Percentiles rank a stretch among this genome's conserved stretches.
Conservation (phyloP, 2,329 filamentous ascomycete species). For the Fusarium phyllophilum region DNA sequence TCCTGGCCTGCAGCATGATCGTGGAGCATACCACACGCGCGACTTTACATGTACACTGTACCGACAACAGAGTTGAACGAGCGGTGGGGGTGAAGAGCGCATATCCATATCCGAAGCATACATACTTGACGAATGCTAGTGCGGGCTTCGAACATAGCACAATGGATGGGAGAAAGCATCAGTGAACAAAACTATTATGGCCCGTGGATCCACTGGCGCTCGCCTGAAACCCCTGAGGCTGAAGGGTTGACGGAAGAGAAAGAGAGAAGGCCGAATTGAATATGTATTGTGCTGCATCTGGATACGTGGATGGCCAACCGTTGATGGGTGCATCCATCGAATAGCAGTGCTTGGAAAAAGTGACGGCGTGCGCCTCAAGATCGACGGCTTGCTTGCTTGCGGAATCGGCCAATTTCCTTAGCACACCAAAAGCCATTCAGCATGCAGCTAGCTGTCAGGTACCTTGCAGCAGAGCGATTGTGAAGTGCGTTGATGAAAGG, state of each 20-base stretch:
- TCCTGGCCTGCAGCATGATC: constrained; percentile 12
- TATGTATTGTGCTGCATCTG: constrained; percentile 1
- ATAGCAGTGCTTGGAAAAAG: constrained; percentile 20
- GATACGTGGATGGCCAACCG: constrained; percentile 12
- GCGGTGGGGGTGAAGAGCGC: constrained; percentile 22
- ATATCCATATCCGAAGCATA: constrained; percentile 19
- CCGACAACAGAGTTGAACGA: constrained; percentile 10
- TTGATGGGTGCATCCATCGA: constrained; percentile 30
- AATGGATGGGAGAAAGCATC: neutral
- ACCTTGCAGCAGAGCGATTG: constrained; percentile 1
- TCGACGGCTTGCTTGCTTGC: constrained; percentile 28
- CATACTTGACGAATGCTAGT: constrained; percentile 5
- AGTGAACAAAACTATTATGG: constrained; percentile 16
- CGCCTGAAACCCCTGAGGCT: constrained; percentile 36
- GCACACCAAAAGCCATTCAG: neutral
- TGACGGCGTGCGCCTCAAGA: constrained; percentile 21
- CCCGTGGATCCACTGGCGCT: constrained; percentile 26
- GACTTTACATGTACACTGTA: constrained; percentile 27
- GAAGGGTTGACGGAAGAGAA: constrained; percentile 3
- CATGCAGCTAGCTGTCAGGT: constrained; percentile 15
- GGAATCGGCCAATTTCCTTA: constrained; percentile 11
- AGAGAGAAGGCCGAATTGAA: neutral
- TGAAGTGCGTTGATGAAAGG: neutral
- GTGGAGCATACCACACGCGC: constrained; percentile 11
- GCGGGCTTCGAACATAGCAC: constrained; percentile 1